A percentile compares a stretch with the other conserved stretches of the same genome.
phyloP scores from a whole-genome alignment of 768 basidiomycete species.

The Trametes elegans region DNA sequence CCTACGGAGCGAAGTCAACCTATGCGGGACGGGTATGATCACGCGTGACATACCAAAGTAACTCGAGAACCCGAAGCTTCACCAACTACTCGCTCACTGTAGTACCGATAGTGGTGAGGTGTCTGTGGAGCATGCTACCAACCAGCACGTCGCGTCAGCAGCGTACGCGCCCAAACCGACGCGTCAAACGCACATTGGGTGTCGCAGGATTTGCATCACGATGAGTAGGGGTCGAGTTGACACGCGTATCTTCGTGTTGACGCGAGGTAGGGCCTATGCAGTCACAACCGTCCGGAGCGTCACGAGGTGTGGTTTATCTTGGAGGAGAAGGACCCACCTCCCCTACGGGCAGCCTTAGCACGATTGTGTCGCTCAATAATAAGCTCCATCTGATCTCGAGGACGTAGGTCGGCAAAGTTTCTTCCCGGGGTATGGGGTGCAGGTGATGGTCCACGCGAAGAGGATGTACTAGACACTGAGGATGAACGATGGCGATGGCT shows the following conservation, averaged over 20 bases:
- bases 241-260: conserved; percentile 25
- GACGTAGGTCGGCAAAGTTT: conserved; percentile 48
- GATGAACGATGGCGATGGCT: conserved; percentile 35
- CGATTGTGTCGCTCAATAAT: conserved; percentile 68
- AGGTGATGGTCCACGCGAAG: conserved; percentile 33
- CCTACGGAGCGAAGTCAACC: conserved; percentile 10
- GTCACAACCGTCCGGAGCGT: background rate
- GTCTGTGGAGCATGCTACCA: conserved; percentile 22
- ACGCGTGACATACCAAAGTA: conserved; percentile 11
- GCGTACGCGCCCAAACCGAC: conserved; percentile 35
- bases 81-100: conserved; percentile 29
- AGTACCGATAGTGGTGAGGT: conserved; percentile 30
- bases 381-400: conserved; percentile 73
- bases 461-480: conserved; percentile 51
- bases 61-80: conserved; percentile 24
- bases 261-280: conserved; percentile 23
- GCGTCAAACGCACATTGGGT: conserved; percentile 41
- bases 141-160: background rate
- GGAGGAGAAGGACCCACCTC: conserved; percentile 44
- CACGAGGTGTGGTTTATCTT: no score
- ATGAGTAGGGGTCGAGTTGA: conserved; percentile 5
- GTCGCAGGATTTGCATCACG: conserved; percentile 13
- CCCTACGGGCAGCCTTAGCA: conserved; percentile 45
- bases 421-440: conserved; percentile 61
- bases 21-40: background rate